Evolutionary conservation across 2,329 filamentous ascomycete species (phyloP), one percentile per base, ranked within the genome.

Genomic region (Trichoderma sp.): DNA sequence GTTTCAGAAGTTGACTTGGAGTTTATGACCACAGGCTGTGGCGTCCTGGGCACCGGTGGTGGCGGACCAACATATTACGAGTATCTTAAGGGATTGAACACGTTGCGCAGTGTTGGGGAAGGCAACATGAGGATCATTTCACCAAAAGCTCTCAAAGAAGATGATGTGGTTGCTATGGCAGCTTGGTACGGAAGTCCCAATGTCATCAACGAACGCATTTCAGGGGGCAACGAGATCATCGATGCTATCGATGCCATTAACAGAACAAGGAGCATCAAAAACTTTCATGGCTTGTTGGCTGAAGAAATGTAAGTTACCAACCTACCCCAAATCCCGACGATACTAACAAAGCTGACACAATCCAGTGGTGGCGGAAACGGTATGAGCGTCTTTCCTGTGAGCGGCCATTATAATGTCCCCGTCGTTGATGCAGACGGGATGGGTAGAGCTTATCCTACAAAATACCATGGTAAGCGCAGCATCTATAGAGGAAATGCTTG

Each of bases 101-200:
- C 77, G 7, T 75, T 85, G 13, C 76, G 79, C 17, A 81, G 78
- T 17, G 77, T 76, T 0, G 76, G 77, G 1, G 53, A 75, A 57
- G 75, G 80, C 59, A 78, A 79, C 65, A 83, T 85, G 77, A 76
- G 83, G 8, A 79, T 86, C 1, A 78, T 86, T 2, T 77, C 81
- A 0, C 80, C 82, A 0, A 78, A 78, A 6, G 75, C 77, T 0
- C 74, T 85, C 0, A 75, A 78, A 4, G 83, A 85, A 34, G 75
- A 79, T 13, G 83, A 81, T 74, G 78, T 2, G 78, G 83, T 5
- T 82, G 82, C 55, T 82, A 84, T 47, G 83, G 83, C 0, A 6
- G 82, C 82, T 0, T 84, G 83, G 78, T 85, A 85, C 57, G 84
- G 84, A 3, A 82, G 81, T 36, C 82, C 82, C 0, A 83, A 80